Base-by-base conservation (phyloP, 305 asterid genomes). In the Rubia peregrina region DNA sequence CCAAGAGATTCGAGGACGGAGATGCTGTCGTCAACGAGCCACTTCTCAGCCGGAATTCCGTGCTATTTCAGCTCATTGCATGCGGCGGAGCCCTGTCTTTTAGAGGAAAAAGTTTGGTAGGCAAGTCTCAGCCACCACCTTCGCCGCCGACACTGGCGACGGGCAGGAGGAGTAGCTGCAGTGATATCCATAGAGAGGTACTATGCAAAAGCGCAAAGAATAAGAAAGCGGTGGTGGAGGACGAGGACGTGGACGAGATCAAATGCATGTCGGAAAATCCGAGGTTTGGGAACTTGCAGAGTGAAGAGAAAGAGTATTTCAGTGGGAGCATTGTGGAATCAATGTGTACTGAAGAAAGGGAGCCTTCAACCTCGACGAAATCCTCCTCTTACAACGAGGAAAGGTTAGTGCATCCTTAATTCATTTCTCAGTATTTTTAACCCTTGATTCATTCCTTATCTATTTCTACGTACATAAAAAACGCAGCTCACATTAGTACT, bases 241-340 rank as follows among this genome's bases (percentile, higher is more conserved):
- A 49, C 41, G 77, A 22, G 49, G 83, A 9, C 51, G 90, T 75
- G 57, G 90, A 80, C 48, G 78, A 85, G 82, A 89, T 88, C 2
- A 82, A 75, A 12, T 80, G 84, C 81, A 86, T 92, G 92, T 88
- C 95, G 12, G 96, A 92, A 77, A 92, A 90, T 82, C 98, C 98
- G 46, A 68, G 98, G 79, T 90, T 92, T 49, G 95, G 97, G 78
- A 87, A 83, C 44, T 48, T 79, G 82, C 94, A 85, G 49, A 60
- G 79, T 0, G 92, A 87, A 78, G 97, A 90, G 75, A 90, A 84
- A 75, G 96, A 91, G 66, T 91, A 87, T 62, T 91, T 89, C 64
- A 91, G 97, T 71, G 97, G 97, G 73, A 91, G 96, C 78, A 92
- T 92, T 67, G 90, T 90, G 67, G 97, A 92, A 74, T 66, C 86